Conservation (phyloP, 148 eudicot species). For the Rhododendron vialii region DNA sequence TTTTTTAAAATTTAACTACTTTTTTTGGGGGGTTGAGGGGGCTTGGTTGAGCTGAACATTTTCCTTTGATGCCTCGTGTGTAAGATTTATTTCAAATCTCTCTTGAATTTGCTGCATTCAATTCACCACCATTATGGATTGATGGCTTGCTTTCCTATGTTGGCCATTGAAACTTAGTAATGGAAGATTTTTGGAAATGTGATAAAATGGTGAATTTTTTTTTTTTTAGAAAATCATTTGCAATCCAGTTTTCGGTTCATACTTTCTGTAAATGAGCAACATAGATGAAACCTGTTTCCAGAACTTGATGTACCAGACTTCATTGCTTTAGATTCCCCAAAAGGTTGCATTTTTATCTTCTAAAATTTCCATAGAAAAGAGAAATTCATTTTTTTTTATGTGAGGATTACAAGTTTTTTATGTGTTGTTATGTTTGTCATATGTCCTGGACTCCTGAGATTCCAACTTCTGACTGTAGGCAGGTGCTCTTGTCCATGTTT, state of each 20-base stretch:
- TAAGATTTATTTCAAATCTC: neutral
- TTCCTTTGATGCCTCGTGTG: neutral
- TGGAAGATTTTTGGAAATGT: neutral
- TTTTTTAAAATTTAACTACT: neutral
- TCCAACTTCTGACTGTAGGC: slow-evolving; percentile 44
- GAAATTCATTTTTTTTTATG: neutral
- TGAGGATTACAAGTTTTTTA: neutral
- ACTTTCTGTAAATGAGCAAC: neutral
- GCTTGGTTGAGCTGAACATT: neutral
- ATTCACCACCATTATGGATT: neutral
- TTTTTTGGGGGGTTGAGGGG: neutral
- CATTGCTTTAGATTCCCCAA: neutral
- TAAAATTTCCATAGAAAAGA: neutral
- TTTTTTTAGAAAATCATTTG: neutral
- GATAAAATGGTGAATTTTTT: neutral
- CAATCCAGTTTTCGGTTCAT: neutral
- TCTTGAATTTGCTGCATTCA: neutral
- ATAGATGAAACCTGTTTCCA: neutral
- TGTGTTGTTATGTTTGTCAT: neutral
- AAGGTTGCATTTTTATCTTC: neutral
- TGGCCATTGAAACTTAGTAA: neutral
- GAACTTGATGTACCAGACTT: neutral
- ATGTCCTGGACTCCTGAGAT: neutral
- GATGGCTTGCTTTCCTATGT: neutral
- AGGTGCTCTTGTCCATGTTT: slow-evolving; percentile 97